Evolutionary conservation across 2,329 filamentous ascomycete species (phyloP), one percentile per base, ranked within the genome.

Genomic region (Colletotrichum chlorophyti): DNA sequence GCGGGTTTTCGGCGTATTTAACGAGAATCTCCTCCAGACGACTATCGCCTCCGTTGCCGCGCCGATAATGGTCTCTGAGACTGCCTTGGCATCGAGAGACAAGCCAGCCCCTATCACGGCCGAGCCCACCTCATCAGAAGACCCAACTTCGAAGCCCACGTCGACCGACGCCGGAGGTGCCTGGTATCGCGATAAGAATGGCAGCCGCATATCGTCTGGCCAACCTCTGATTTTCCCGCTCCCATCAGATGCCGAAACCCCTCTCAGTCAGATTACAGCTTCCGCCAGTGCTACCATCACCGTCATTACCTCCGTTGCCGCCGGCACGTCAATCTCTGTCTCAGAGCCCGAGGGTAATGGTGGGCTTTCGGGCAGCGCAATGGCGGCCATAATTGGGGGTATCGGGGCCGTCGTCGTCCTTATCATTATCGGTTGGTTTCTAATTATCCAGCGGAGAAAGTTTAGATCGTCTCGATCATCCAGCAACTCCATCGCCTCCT

Each of bases 351-450:
- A 40, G 19, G 15, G 21, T 12, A 27, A 43, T 23, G 11, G n/a
- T 5, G 26, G 32, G 15, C 35, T 58, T 6, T 47, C 58, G 8
- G 31, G 27, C 26, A 41, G 40, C 12, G 35, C 29, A 10, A 57
- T 41, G 24, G 58, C 38, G 24, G 58, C 34, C 5, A 60, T 60
- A 12, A 32, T 55, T 32, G 58, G 53, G 14, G 60, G 57, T 23
- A 27, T 64, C 3, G 60, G 41, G 8, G 58, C 37, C 3, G 14
- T 68, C 6, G 41, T 63, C 9, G 5, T 68, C 6, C 17, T 66
- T 6, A 8, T 64, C 7, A 24, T 68, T 12, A 12, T 61, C 5
- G 63, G 54, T 24, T 65, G 67, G 34, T 61, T 68, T 37, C 66
- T 38, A 46, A 52, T 35, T 46, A 43, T 29, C 10, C 58, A 53